Conservation (phyloP, 371 early-diverging fungal species). For the Quaeritorhiza haematococci region DNA sequence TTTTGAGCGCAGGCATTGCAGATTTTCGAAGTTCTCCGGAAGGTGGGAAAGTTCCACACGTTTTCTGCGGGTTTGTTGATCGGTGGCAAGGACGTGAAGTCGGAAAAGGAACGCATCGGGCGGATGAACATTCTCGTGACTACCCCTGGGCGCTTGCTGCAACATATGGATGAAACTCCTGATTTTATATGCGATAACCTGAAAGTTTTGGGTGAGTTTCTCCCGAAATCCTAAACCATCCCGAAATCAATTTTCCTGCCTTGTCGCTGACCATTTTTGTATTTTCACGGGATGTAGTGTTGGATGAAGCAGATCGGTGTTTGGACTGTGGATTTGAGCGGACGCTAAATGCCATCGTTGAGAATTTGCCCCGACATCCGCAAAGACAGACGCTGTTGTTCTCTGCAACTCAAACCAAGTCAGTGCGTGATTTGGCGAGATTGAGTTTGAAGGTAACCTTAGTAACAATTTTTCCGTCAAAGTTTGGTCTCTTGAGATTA, state of each 20-base stretch:
- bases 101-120: slow-evolving; percentile 79
- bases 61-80: slow-evolving; percentile 96
- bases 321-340: slow-evolving; percentile 93
- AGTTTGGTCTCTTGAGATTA: not conserved
- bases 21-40: slow-evolving; percentile 89
- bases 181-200: slow-evolving; percentile 82
- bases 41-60: slow-evolving; percentile 75
- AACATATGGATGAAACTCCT: slow-evolving; percentile 95
- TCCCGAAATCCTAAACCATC: no score
- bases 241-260: not conserved
- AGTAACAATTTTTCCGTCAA: not conserved
- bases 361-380: slow-evolving; percentile 78
- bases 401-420: slow-evolving; percentile 95
- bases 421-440: slow-evolving; percentile 87
- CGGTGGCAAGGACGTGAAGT: slow-evolving; percentile 89
- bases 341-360: slow-evolving; percentile 90
- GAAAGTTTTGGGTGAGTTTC: slow-evolving; percentile 63
- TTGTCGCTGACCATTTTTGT: not conserved
- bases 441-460: slow-evolving; percentile 58
- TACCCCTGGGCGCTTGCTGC: slow-evolving; percentile 97
- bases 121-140: slow-evolving; percentile 93
- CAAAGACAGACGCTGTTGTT: slow-evolving; percentile 90
- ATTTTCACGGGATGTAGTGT: slow-evolving; percentile 41
- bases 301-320: slow-evolving; percentile 96
- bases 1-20: slow-evolving; percentile 83